These are phyloP conservation scores for Chytridium lagenaria DNA, from an alignment of 371 early-diverging fungal genomes.

Conservation along the genomic window DNA sequence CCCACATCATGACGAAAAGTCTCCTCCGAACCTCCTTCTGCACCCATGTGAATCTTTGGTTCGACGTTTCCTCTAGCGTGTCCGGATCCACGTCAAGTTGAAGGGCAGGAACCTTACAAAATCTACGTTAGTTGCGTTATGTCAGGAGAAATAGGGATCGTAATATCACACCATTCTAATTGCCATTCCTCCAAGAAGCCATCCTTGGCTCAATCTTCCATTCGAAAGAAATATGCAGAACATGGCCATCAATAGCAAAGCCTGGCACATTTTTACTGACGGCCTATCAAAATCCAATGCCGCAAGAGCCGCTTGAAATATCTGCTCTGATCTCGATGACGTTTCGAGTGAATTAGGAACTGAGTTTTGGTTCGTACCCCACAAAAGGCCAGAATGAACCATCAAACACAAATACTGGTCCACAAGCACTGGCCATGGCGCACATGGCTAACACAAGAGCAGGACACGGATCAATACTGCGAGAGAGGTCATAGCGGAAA, in stretches of 20 bases:
- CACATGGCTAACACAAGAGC: slow-evolving; percentile 6
- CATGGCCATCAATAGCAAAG: neutral
- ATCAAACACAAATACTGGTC: neutral
- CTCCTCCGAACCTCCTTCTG: slow-evolving; percentile 11
- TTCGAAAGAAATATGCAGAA: slow-evolving; percentile 4
- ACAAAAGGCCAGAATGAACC: slow-evolving; percentile 3
- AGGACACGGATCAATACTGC: neutral
- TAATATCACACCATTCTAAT: slow-evolving; percentile 9
- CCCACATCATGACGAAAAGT: neutral
- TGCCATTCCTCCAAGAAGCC: slow-evolving; percentile 14
- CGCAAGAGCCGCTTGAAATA: slow-evolving; percentile 6
- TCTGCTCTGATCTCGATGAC: neutral
- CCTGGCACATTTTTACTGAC: slow-evolving; percentile 20
- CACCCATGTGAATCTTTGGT: neutral
- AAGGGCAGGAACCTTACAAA: slow-evolving; percentile 1
- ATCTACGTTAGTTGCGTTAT: too few relatives aligned
- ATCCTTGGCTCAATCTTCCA: slow-evolving; percentile 1
- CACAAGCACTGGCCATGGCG: slow-evolving; percentile 1
- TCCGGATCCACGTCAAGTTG: slow-evolving; percentile 13
- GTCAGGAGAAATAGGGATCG: neutral
- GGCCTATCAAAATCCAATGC: slow-evolving; percentile 15
- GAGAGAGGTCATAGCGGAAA: neutral
- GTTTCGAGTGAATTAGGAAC: neutral
- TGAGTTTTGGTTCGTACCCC: slow-evolving; percentile 2
- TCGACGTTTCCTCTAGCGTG: neutral